Evolutionary conservation across 768 basidiomycete species (phyloP).

Genomic region (Russula earlei): DNA sequence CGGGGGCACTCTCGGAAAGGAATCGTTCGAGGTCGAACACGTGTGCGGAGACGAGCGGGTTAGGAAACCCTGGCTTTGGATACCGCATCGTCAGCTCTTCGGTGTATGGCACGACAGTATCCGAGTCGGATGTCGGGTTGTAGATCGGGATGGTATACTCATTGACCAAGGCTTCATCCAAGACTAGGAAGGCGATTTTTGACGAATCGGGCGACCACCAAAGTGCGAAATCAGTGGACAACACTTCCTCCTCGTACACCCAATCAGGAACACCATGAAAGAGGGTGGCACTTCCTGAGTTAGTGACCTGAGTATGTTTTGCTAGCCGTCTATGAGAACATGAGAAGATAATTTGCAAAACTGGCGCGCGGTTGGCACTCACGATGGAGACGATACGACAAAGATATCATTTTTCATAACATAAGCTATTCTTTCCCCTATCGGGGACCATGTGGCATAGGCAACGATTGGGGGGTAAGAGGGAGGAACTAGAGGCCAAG

Average conservation of each 20-base stretch:
- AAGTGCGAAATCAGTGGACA: slow-evolving; percentile 57
- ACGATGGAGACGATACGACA: slow-evolving; percentile 60
- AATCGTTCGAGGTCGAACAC: slow-evolving; percentile 70
- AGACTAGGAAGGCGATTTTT: slow-evolving; percentile 73
- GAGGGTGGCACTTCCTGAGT: slow-evolving; percentile 68
- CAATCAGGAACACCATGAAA: slow-evolving; percentile 97
- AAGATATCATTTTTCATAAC: slow-evolving; percentile 87
- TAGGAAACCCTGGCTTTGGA: slow-evolving; percentile 84
- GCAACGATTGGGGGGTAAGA: slow-evolving; percentile 61
- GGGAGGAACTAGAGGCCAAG: slow-evolving; percentile 62
- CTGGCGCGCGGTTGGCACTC: slow-evolving; percentile 23
- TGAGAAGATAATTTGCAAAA: slow-evolving; percentile 3
- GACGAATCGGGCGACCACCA: slow-evolving; percentile 86
- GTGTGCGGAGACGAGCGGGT: slow-evolving; percentile 76
- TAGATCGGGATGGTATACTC: slow-evolving; percentile 87
- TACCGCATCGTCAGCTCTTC: slow-evolving; percentile 55
- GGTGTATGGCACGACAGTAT: slow-evolving; percentile 73
- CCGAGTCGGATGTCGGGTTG: slow-evolving; percentile 68
- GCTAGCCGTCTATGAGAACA: slow-evolving; percentile 28
- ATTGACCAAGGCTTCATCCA: slow-evolving; percentile 83
- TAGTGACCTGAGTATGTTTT: slow-evolving; percentile 65
- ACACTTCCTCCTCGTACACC: slow-evolving; percentile 95
- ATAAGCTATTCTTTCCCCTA: slow-evolving; percentile 74
- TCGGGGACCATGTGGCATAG: slow-evolving; percentile 84
- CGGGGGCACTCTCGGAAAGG: slow-evolving; percentile 20